Percentiles rank a stretch among this genome's conserved stretches.
phyloP scores from a whole-genome alignment of 441 rosid species.

The Arabidopsis lyrata region DNA sequence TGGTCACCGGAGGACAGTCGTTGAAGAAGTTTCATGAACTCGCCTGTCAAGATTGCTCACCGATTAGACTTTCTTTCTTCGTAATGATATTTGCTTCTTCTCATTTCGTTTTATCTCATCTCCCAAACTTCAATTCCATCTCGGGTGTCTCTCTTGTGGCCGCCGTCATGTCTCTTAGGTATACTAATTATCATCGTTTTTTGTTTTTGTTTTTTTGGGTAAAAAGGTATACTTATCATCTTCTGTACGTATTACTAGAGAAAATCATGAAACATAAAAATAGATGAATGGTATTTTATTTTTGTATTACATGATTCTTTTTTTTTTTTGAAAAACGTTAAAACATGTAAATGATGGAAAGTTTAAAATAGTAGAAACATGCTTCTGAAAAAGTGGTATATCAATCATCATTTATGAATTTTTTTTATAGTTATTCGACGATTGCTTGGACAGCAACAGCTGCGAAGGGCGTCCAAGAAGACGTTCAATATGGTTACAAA shows the following conservation, averaged over 20 bases:
- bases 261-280: background rate
- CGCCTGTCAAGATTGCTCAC: constrained; percentile 40
- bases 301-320: background rate
- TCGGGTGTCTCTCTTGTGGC: constrained; percentile 63
- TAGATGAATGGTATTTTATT: background rate
- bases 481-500: constrained; percentile 55
- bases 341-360: background rate
- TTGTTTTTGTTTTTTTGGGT: no score
- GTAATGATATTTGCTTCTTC: constrained; percentile 72
- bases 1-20: constrained; percentile 74
- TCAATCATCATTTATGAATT: background rate
- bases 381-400: background rate
- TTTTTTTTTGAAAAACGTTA: background rate
- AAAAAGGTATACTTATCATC: constrained; percentile 40
- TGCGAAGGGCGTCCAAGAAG: constrained; percentile 51
- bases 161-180: constrained; percentile 71
- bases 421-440: constrained; percentile 57
- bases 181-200: background rate
- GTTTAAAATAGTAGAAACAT: background rate
- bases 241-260: background rate
- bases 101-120: constrained; percentile 66
- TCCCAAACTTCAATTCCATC: constrained; percentile 66
- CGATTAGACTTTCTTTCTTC: constrained; percentile 51
- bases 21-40: constrained; percentile 57
- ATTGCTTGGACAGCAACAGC: constrained; percentile 58